Evolutionary conservation across 2,329 filamentous ascomycete genomes (phyloP).

Genomic region (Ophiostoma himal-ulmi): DNA sequence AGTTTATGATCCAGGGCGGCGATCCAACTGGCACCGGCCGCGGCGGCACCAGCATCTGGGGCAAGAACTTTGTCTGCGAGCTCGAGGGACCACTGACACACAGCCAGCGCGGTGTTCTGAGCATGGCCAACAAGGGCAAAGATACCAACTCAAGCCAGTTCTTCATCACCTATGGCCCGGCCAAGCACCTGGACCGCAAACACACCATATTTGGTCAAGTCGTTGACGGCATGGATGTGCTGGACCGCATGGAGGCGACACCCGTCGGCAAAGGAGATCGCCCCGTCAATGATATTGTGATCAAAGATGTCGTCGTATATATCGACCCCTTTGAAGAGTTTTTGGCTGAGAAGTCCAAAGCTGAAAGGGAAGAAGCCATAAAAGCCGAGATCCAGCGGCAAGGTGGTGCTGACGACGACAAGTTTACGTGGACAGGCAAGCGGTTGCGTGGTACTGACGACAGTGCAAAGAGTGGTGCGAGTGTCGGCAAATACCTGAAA

Average conservation of each 20-base stretch:
- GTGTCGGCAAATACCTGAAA: slow-evolving; percentile 78
- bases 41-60: slow-evolving; percentile 88
- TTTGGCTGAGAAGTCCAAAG: slow-evolving; percentile 63
- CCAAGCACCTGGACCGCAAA: slow-evolving; percentile 83
- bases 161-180: slow-evolving; percentile 84
- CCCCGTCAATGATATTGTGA: slow-evolving; percentile 70
- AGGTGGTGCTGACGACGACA: slow-evolving; percentile 79
- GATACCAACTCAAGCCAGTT: slow-evolving; percentile 95
- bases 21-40: slow-evolving; percentile 89
- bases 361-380: slow-evolving; percentile 52
- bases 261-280: slow-evolving; percentile 70
- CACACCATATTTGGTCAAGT: slow-evolving; percentile 94
- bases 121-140: slow-evolving; percentile 98
- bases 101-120: slow-evolving; percentile 69
- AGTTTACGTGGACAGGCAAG: slow-evolving; percentile 94
- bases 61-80: slow-evolving; percentile 89
- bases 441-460: slow-evolving; percentile 59
- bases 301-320: slow-evolving; percentile 78
- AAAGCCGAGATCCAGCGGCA: slow-evolving; percentile 56
- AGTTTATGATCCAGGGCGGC: slow-evolving; percentile 97
- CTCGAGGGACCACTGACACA: slow-evolving; percentile 87
- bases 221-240: slow-evolving; percentile 65
- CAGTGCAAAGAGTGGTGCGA: slow-evolving; percentile 34
- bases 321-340: slow-evolving; percentile 96
- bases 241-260: slow-evolving; percentile 70